A percentile compares a stretch with the other conserved stretches of the same genome.
phyloP scores from a whole-genome alignment of 495 filamentous ascomycete species.

The Podospora didyma region DNA sequence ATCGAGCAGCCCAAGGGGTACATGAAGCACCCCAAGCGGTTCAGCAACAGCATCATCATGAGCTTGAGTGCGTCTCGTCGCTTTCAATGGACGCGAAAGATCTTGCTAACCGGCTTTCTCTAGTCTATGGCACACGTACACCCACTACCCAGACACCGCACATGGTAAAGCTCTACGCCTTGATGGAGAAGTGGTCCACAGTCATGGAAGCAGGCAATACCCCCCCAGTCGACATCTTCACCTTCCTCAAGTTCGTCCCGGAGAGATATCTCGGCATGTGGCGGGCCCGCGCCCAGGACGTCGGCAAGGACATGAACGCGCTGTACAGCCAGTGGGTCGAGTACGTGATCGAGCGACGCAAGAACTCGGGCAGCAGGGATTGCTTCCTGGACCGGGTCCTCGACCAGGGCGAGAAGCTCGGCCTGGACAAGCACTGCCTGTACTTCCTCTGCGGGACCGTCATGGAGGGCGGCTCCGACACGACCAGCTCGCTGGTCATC shows the following conservation, averaged over 20 bases:
- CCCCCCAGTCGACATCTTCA: conserved; percentile 48
- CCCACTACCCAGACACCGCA: conserved; percentile 18
- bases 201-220: conserved; percentile 47
- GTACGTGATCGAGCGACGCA: conserved; percentile 12
- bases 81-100: too few relatives aligned
- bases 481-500: conserved; percentile 29
- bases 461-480: conserved; percentile 50
- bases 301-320: conserved; percentile 37
- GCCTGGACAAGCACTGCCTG: conserved; percentile 33
- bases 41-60: conserved; percentile 44
- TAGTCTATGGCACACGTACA: conserved; percentile 41
- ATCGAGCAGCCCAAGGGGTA: conserved; percentile 32
- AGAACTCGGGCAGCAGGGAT: conserved; percentile 11
- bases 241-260: conserved; percentile 40
- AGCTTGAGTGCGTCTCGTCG: conserved; percentile 16
- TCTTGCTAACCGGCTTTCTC: background rate
- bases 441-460: conserved; percentile 34
- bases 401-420: conserved; percentile 37
- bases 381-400: conserved; percentile 45
- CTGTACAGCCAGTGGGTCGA: conserved; percentile 33
- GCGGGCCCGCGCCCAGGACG: conserved; percentile 27
- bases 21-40: conserved; percentile 45
- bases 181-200: conserved; percentile 48
- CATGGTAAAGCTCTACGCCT: conserved; percentile 37
- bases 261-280: conserved; percentile 40